phyloP scores from a whole-genome alignment of 768 basidiomycete species.

The Phlegmacium glaucopus region DNA sequence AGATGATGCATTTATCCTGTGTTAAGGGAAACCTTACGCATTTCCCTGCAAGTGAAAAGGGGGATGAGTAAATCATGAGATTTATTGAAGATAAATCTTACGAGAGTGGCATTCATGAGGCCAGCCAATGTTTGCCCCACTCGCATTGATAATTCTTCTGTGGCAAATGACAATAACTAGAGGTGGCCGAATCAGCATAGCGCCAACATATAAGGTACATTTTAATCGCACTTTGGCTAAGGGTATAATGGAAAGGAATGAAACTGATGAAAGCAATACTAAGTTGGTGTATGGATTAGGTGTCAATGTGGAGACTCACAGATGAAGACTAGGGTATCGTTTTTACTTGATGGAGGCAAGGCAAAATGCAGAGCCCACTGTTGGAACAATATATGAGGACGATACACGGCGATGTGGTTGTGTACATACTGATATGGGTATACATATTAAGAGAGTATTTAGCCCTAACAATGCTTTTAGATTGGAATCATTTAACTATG shows the following conservation, averaged over 20 bases:
- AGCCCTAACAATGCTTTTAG: constrained; percentile 41
- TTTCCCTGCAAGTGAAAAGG: constrained; percentile 38
- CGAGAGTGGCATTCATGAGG: constrained; percentile 81
- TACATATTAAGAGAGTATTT: constrained; percentile 68
- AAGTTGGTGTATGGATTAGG: too few species aligned
- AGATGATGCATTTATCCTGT: not conserved
- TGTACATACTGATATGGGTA: constrained; percentile 60
- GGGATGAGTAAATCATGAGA: constrained; percentile 1
- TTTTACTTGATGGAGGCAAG: constrained; percentile 29
- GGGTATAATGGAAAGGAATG: constrained; percentile 81
- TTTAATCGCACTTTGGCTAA: constrained; percentile 60
- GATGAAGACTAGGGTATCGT: constrained; percentile 66
- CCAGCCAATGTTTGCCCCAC: constrained; percentile 84
- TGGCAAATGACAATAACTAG: constrained; percentile 78
- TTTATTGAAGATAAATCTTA: constrained; percentile 26
- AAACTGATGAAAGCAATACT: constrained; percentile 38
- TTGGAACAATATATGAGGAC: not conserved
- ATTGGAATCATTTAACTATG: not conserved
- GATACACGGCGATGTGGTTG: not conserved
- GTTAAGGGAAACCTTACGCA: constrained; percentile 31
- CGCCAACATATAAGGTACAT: not conserved
- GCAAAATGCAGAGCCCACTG: constrained; percentile 77
- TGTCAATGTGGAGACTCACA: constrained; percentile 46
- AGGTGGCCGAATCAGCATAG: not conserved
- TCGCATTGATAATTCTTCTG: constrained; percentile 78